A percentile compares a stretch with the other conserved stretches of the same genome.
Evolutionary conservation across 495 filamentous ascomycete genomes (phyloP).

Genomic region (Trichoderma gamsii): DNA sequence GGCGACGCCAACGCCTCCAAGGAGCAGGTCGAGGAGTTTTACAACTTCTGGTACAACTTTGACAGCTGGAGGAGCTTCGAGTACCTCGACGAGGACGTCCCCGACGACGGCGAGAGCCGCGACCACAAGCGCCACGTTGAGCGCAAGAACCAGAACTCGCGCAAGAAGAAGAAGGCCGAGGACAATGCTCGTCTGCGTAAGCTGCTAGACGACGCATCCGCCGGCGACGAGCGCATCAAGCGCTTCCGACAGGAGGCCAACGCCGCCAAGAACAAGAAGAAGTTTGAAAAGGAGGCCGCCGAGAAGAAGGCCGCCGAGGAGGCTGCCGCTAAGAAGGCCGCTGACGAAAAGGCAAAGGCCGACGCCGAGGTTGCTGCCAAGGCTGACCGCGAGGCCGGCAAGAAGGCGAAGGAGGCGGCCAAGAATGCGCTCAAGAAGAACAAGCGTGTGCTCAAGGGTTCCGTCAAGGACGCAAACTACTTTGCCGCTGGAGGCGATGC

Average conservation of each 20-base stretch:
- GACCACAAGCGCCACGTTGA: constrained; percentile 98
- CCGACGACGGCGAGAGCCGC: constrained; percentile 96
- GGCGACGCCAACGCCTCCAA: constrained; percentile 79
- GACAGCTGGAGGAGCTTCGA: constrained; percentile 97
- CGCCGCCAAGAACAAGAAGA: constrained; percentile 90
- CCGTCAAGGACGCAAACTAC: constrained; percentile 96
- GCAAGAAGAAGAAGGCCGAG: constrained; percentile 98
- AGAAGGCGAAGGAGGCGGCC: constrained; percentile 96
- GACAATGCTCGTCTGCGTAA: constrained; percentile 84
- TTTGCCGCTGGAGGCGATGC: constrained; percentile 65
- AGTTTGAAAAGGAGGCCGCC: constrained; percentile 83
- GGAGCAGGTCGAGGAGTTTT: constrained; percentile 88
- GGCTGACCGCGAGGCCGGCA: constrained; percentile 68
- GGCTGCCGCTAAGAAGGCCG: constrained; percentile 66
- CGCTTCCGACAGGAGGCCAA: constrained; percentile 84
- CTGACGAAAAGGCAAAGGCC: constrained; percentile 67
- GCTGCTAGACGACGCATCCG: constrained; percentile 77
- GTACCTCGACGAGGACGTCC: constrained; percentile 97
- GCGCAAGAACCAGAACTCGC: constrained; percentile 94
- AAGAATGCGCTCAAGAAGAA: constrained; percentile 99
- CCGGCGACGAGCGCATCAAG: constrained; percentile 91
- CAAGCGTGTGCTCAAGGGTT: constrained; percentile 84
- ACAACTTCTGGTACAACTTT: constrained; percentile 99
- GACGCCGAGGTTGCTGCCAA: constrained; percentile 83
- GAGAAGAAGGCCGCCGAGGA: constrained; percentile 78